phyloP scores from a whole-genome alignment of 1,284 basidiomycete genomes.

The Boletus calvinii region DNA sequence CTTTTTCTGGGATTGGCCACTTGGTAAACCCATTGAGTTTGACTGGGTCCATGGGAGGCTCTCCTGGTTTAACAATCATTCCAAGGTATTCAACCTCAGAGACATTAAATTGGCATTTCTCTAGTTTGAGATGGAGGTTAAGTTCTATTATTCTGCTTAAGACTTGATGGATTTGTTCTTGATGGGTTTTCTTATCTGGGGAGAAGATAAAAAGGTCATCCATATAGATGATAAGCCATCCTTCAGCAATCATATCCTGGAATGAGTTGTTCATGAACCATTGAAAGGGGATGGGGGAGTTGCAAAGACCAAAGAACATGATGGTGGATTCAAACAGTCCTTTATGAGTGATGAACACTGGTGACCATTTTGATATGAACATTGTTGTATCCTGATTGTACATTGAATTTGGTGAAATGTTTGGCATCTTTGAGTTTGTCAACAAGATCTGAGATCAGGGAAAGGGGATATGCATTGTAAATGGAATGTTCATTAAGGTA shows the following conservation, averaged over 20 bases:
- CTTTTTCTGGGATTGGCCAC: constrained; percentile 37
- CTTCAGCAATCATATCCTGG: background rate
- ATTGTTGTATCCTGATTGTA: background rate
- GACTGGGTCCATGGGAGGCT: constrained; percentile 36
- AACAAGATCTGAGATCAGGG: background rate
- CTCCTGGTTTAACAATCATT: background rate
- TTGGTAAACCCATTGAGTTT: constrained; percentile 37
- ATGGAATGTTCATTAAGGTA: background rate
- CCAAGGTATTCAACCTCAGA: background rate
- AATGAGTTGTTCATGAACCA: too few relatives aligned
- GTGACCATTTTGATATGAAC: background rate
- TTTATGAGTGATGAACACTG: background rate
- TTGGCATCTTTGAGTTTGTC: background rate
- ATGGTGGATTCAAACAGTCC: background rate
- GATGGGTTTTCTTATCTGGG: background rate
- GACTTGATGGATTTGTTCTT: background rate
- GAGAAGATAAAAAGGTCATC: background rate
- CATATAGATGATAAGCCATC: background rate
- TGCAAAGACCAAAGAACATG: too few relatives aligned
- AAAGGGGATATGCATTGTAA: background rate
- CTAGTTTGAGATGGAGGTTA: background rate
- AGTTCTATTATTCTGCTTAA: background rate
- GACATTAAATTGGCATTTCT: background rate
- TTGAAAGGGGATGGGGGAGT: too few relatives aligned
- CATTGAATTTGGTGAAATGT: background rate